A percentile compares a stretch with the other conserved stretches of the same genome.
Evolutionary conservation across 169 alveolate species (phyloP).

Genomic region (Plasmodium knowlesi): DNA sequence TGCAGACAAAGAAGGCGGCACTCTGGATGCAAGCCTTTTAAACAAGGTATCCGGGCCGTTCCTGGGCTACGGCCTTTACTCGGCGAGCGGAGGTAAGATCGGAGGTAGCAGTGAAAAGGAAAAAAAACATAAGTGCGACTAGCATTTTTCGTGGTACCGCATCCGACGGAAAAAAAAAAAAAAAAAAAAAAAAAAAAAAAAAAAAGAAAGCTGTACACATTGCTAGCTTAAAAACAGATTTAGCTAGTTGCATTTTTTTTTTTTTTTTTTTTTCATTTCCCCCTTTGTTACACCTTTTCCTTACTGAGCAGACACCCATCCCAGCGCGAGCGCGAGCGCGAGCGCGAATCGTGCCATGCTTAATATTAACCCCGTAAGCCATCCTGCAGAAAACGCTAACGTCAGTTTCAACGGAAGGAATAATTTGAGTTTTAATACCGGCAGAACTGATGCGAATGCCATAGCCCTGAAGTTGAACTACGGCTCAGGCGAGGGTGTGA

Average conservation of each 20-base stretch:
- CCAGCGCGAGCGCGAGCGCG: constrained; percentile 30
- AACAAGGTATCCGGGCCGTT: constrained; percentile 1
- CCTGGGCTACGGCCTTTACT: neutral
- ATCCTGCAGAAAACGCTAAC: constrained; percentile 9
- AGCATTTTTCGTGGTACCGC: neutral
- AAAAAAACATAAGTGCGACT: neutral
- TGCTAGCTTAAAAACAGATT: too few species aligned
- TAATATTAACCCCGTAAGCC: neutral
- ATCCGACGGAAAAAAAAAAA: neutral
- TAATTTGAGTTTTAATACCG: neutral
- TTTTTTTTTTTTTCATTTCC: neutral
- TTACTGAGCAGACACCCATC: constrained; percentile 29
- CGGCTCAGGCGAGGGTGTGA: neutral
- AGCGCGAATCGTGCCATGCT: neutral
- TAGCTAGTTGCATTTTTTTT: neutral
- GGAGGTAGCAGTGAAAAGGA: neutral
- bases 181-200: neutral
- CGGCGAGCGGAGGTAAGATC: neutral
- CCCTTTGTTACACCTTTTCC: neutral
- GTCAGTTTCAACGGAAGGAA: constrained; percentile 3
- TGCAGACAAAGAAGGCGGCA: constrained; percentile 12
- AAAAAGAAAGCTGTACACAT: neutral
- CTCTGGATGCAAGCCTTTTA: neutral
- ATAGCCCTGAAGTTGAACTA: neutral
- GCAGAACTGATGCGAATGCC: neutral